Percentiles rank a stretch among this genome's conserved stretches.
Evolutionary conservation across 768 basidiomycete genomes (phyloP).

Genomic region (Amanita subjunquillea): DNA sequence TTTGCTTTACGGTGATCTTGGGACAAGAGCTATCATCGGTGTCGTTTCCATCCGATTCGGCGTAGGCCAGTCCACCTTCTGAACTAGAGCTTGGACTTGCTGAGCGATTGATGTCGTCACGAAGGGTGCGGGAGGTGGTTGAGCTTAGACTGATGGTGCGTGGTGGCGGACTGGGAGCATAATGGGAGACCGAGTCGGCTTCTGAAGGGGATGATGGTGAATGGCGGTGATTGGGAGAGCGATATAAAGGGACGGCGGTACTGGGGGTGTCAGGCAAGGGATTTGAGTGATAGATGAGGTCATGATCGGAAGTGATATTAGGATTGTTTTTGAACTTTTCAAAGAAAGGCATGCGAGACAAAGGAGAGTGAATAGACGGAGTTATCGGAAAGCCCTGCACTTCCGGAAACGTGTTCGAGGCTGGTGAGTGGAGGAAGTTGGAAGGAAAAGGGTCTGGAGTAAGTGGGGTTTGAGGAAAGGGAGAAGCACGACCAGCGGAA

Average conservation of each 20-base stretch:
- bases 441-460: conserved; percentile 10
- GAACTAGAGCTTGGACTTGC: conserved; percentile 28
- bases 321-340: conserved; percentile 39
- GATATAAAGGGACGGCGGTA: not conserved
- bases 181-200: conserved; percentile 4
- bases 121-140: not conserved
- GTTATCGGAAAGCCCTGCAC: conserved; percentile 5
- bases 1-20: conserved; percentile 10
- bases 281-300: conserved; percentile 4
- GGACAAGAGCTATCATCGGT: conserved; percentile 13
- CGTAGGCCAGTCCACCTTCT: conserved; percentile 42
- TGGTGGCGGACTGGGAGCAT: conserved; percentile 8
- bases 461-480: conserved; percentile 24
- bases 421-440: not conserved
- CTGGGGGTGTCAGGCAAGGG: conserved; percentile 1
- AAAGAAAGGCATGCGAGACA: conserved; percentile 41
- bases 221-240: no score
- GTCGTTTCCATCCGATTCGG: conserved; percentile 31
- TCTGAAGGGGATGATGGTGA: conserved; percentile 3
- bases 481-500: conserved; percentile 31
- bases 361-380: conserved; percentile 15
- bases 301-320: conserved; percentile 6
- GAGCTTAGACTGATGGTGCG: not conserved
- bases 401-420: not conserved
- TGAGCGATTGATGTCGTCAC: conserved; percentile 7